Conservation (phyloP, 2,329 filamentous ascomycete species). For the Eutypella sp. region DNA sequence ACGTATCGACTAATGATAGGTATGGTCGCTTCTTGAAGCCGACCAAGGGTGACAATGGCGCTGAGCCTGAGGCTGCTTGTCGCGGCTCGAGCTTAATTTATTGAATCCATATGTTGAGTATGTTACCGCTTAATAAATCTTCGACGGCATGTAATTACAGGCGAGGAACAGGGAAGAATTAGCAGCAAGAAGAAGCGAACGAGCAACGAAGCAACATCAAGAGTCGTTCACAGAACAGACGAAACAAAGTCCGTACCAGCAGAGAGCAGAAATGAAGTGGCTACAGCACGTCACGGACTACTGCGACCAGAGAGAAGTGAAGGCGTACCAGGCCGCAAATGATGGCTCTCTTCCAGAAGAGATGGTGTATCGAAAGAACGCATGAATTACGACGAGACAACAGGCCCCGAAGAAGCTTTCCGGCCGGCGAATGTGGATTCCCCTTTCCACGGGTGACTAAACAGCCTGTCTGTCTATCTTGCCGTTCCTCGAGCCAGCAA, state of each 20-base stretch:
- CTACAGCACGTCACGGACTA: slow-evolving; percentile 18
- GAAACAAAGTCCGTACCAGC: slow-evolving; percentile 40
- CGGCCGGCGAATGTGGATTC: slow-evolving; percentile 12
- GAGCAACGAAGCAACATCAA: slow-evolving; percentile 19
- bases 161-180: too few relatives aligned
- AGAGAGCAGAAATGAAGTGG: slow-evolving; percentile 31
- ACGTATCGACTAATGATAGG: slow-evolving; percentile 10
- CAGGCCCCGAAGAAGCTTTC: slow-evolving; percentile 16
- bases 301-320: slow-evolving; percentile 24
- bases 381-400: slow-evolving; percentile 23
- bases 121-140: neutral
- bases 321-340: slow-evolving; percentile 24
- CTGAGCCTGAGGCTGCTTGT: slow-evolving; percentile 19
- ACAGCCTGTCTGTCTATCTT: slow-evolving; percentile 22
- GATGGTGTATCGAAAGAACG: slow-evolving; percentile 21
- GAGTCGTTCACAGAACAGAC: slow-evolving; percentile 36
- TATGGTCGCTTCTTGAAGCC: slow-evolving; percentile 9
- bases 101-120: slow-evolving; percentile 30
- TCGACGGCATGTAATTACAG: too few relatives aligned
- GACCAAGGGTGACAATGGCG: slow-evolving; percentile 23
- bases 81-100: slow-evolving; percentile 39
- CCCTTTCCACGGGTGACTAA: slow-evolving; percentile 23
- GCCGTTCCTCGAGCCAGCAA: slow-evolving; percentile 17
- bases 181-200: slow-evolving; percentile 20
- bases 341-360: slow-evolving; percentile 25